phyloP scores from a whole-genome alignment of 495 filamentous ascomycete genomes.

The Penicillium psychrofluorescens region DNA sequence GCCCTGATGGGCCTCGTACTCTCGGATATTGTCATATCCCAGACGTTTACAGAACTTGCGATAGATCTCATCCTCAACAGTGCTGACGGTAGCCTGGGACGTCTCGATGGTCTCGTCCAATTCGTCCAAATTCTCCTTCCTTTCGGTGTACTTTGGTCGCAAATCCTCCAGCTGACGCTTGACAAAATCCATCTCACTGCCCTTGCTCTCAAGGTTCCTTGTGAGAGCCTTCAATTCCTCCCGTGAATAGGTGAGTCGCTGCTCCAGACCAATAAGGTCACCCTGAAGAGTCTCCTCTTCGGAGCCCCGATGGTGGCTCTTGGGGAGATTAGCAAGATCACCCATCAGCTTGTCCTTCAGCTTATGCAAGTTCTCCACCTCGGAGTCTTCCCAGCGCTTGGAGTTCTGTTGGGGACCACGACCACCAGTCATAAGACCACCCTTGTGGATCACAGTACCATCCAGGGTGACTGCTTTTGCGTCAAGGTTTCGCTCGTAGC shows the following conservation, averaged over 20 bases:
- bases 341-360: slow-evolving; percentile 62
- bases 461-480: slow-evolving; percentile 92
- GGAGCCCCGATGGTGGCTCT: slow-evolving; percentile 59
- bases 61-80: slow-evolving; percentile 86
- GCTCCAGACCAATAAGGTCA: slow-evolving; percentile 77
- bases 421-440: slow-evolving; percentile 96
- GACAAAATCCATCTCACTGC: slow-evolving; percentile 68
- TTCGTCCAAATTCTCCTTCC: slow-evolving; percentile 57
- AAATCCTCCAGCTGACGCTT: slow-evolving; percentile 64
- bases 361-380: slow-evolving; percentile 72
- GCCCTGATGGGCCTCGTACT: slow-evolving; percentile 89
- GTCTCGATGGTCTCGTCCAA: slow-evolving; percentile 58
- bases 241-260: slow-evolving; percentile 60
- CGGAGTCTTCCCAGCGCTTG: slow-evolving; percentile 81
- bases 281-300: slow-evolving; percentile 76
- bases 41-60: slow-evolving; percentile 77
- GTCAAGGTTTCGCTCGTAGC: slow-evolving; percentile 76
- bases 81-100: slow-evolving; percentile 69
- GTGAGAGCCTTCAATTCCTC: slow-evolving; percentile 77
- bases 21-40: slow-evolving; percentile 81
- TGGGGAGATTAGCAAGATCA: slow-evolving; percentile 70
- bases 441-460: slow-evolving; percentile 91
- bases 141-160: slow-evolving; percentile 70
- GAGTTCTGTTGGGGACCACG: slow-evolving; percentile 65
- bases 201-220: slow-evolving; percentile 78